Percentiles rank a stretch among this genome's conserved stretches.
These are phyloP conservation scores for Dimocarpus longan DNA, from an alignment of 345 rosid genomes.

Conservation along the genomic window DNA sequence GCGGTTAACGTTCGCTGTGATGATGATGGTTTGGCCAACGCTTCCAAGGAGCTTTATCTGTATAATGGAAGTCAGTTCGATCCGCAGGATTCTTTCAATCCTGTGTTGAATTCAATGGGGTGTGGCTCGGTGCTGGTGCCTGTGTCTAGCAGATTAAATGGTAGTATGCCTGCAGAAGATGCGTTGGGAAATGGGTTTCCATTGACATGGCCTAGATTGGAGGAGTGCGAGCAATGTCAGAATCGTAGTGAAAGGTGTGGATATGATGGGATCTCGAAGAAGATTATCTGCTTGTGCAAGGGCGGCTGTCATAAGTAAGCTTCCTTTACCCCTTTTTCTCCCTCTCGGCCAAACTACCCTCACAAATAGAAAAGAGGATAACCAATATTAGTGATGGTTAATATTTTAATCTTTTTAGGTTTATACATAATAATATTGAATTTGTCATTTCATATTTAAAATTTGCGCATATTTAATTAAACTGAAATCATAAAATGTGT, in stretches of 20 bases:
- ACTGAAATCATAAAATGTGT: no score
- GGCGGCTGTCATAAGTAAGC: slow-evolving; percentile 26
- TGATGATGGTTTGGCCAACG: not conserved
- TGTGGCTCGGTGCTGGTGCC: slow-evolving; percentile 28
- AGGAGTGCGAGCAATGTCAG: slow-evolving; percentile 24
- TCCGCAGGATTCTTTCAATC: not conserved
- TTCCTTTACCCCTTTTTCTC: not conserved
- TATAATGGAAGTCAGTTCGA: not conserved
- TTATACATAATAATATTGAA: no score
- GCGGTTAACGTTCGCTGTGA: slow-evolving; percentile 21
- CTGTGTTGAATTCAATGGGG: slow-evolving; percentile 9
- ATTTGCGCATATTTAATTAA: no score
- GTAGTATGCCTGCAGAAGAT: not conserved
- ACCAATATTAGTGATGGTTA: no score
- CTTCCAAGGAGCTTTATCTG: not conserved
- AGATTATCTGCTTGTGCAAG: slow-evolving; percentile 26
- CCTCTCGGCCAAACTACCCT: no score
- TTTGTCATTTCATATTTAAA: no score
- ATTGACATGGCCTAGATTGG: slow-evolving; percentile 25
- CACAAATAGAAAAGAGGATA: no score
- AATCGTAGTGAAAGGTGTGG: slow-evolving; percentile 31
- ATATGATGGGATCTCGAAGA: slow-evolving; percentile 4
- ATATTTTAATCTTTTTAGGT: no score
- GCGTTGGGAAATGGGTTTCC: slow-evolving; percentile 33
- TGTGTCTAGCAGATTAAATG: not conserved